Conservation (phyloP, 352 stramenopile species). For the Phytophthora europaea region DNA sequence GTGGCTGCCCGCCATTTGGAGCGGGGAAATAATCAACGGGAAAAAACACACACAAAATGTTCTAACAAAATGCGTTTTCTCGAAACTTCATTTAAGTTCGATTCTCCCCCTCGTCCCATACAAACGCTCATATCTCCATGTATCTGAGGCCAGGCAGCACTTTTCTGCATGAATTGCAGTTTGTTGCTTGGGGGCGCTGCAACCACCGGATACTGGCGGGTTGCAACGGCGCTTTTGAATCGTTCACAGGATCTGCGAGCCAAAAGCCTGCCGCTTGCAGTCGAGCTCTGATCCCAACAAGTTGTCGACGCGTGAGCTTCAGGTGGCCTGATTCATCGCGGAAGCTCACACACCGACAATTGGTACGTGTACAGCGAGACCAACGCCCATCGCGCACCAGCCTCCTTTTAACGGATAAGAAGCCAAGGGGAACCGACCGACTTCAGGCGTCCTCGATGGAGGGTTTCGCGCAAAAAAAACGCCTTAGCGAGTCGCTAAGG, state of each 20-base stretch:
- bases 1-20: no score
- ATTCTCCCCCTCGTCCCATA: no score
- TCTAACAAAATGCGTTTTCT: no score
- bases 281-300: background rate
- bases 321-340: background rate
- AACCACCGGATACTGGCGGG: background rate
- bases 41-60: no score
- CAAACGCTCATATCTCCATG: no score
- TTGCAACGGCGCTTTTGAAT: constrained; percentile 1
- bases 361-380: background rate
- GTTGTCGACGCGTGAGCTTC: background rate
- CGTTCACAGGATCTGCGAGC: background rate
- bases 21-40: no score
- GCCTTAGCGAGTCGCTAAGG: no score
- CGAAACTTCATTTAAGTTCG: no score
- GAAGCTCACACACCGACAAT: no score
- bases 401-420: no score
- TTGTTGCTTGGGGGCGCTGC: background rate
- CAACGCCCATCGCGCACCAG: background rate
- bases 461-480: background rate
- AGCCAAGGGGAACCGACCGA: background rate
- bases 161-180: background rate
- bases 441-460: background rate
- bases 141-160: background rate
- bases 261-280: background rate